A percentile compares a stretch with the other conserved stretches of the same genome.
phyloP scores from a whole-genome alignment of 768 basidiomycete species.

The Auriscalpium orientale region DNA sequence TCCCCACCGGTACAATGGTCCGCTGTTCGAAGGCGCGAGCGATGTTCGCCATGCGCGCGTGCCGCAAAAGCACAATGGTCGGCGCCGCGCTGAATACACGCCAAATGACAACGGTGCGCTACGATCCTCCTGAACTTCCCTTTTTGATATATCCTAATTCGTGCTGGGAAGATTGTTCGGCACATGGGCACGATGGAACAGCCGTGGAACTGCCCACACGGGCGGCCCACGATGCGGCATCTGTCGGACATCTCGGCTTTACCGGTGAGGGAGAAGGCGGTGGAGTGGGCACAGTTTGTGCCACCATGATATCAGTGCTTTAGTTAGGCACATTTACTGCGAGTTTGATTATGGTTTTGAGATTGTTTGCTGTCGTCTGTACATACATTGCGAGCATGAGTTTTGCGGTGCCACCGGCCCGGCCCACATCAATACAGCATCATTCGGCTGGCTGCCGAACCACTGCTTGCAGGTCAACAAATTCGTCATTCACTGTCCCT shows the following conservation, averaged over 20 bases:
- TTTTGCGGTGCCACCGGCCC: too few relatives aligned
- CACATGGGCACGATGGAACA: constrained; percentile 30
- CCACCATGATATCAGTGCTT: too few relatives aligned
- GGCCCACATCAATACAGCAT: too few relatives aligned
- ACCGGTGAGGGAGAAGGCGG: too few relatives aligned
- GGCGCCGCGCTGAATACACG: constrained; percentile 70
- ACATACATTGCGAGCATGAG: too few relatives aligned
- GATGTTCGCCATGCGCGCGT: constrained; percentile 97
- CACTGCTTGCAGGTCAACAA: too few relatives aligned
- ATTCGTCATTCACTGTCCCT: too few relatives aligned
- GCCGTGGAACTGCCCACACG: constrained; percentile 29
- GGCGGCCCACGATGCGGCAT: constrained; percentile 26
- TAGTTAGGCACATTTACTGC: too few relatives aligned
- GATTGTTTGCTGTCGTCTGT: too few relatives aligned
- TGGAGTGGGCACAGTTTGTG: too few relatives aligned
- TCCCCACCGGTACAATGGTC: constrained; percentile 73
- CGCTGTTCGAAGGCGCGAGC: constrained; percentile 86
- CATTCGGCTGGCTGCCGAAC: too few relatives aligned
- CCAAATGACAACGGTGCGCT: constrained; percentile 66
- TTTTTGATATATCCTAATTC: neutral
- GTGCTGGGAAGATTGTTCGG: constrained; percentile 19
- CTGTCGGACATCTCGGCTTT: constrained; percentile 9
- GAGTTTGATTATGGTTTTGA: too few relatives aligned
- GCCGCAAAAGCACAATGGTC: constrained; percentile 94
- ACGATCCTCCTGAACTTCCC: neutral